A percentile compares a stretch with the other conserved stretches of the same genome.
Evolutionary conservation across 2,329 filamentous ascomycete species (phyloP).

Genomic region (Hymenoscyphus scutula): DNA sequence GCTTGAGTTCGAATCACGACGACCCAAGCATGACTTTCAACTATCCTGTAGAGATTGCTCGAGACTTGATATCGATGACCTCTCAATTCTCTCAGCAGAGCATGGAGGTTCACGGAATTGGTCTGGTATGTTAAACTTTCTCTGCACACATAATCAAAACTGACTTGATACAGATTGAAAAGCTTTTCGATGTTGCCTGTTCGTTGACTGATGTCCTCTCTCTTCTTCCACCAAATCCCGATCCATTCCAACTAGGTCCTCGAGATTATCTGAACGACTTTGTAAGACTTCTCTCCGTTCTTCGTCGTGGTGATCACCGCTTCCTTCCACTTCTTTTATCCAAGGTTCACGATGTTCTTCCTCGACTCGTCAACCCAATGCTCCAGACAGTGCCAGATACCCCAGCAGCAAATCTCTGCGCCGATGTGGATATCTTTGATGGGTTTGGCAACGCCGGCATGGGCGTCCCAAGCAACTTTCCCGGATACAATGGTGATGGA

Average conservation of each 20-base stretch:
- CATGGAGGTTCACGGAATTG: conserved; percentile 72
- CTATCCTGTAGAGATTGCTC: conserved; percentile 61
- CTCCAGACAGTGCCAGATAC: conserved; percentile 58
- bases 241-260: conserved; percentile 64
- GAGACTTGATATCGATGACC: conserved; percentile 63
- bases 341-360: conserved; percentile 72
- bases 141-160: not conserved
- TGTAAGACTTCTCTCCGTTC: conserved; percentile 62
- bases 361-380: conserved; percentile 58
- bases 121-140: conserved; percentile 55
- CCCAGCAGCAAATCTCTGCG: conserved; percentile 34
- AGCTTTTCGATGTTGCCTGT: conserved; percentile 73
- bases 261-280: conserved; percentile 72
- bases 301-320: conserved; percentile 73
- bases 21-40: conserved; percentile 59
- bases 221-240: conserved; percentile 57
- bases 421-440: conserved; percentile 60
- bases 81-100: conserved; percentile 69
- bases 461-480: conserved; percentile 38
- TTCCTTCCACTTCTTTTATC: conserved; percentile 74
- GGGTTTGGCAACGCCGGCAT: conserved; percentile 63
- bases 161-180: conserved; percentile 58
- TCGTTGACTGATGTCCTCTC: conserved; percentile 72
- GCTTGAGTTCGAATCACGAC: conserved; percentile 45
- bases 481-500: conserved; percentile 29